These are phyloP conservation scores for Sicyos baderoa DNA, from an alignment of 306 rosid genomes.

Conservation along the genomic window DNA sequence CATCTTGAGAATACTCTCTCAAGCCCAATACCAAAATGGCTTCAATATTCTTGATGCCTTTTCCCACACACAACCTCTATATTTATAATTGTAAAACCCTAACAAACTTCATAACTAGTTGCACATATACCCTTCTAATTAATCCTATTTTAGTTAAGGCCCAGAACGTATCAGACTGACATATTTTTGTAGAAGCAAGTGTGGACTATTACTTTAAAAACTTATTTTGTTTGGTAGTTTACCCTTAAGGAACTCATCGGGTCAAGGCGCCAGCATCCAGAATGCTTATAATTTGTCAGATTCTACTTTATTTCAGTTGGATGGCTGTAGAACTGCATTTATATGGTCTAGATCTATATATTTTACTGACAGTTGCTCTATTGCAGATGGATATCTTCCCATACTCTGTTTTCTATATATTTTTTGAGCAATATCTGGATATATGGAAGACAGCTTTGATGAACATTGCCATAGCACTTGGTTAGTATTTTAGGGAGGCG, in stretches of 20 bases:
- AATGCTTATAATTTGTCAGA: neutral
- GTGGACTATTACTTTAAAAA: neutral
- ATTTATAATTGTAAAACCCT: too few relatives aligned
- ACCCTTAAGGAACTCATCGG: neutral
- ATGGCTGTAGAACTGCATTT: slow-evolving; percentile 2
- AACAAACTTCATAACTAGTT: too few relatives aligned
- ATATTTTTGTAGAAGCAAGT: neutral
- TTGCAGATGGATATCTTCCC: slow-evolving; percentile 94
- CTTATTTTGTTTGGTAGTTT: neutral
- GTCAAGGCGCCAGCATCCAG: neutral
- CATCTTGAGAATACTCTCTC: too few relatives aligned
- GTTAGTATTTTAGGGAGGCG: slow-evolving; percentile 38
- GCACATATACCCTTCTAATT: too few relatives aligned
- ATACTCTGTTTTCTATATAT: slow-evolving; percentile 89
- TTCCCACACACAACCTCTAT: too few relatives aligned
- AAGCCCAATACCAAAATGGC: too few relatives aligned
- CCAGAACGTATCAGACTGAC: neutral
- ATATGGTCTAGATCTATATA: slow-evolving; percentile 20
- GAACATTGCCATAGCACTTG: slow-evolving; percentile 71
- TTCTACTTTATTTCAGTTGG: neutral
- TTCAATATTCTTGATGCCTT: too few relatives aligned
- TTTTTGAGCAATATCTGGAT: slow-evolving; percentile 93
- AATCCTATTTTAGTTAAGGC: too few relatives aligned
- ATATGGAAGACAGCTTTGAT: slow-evolving; percentile 70
- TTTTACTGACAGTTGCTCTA: slow-evolving; percentile 30